phyloP scores from a whole-genome alignment of 768 basidiomycete genomes.

The Naganishia onofrii region DNA sequence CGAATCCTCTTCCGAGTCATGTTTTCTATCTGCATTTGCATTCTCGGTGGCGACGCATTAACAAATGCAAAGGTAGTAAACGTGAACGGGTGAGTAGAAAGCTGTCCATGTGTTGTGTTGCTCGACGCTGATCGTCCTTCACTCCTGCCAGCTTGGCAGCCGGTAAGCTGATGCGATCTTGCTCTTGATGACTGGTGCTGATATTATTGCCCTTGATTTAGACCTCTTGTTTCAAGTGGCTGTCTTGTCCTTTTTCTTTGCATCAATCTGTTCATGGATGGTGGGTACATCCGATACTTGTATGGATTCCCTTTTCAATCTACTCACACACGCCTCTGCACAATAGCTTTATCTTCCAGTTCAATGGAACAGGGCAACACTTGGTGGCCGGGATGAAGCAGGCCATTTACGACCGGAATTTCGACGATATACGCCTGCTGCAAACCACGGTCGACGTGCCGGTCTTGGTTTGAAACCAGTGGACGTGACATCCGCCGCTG shows the following conservation, averaged over 20 bases:
- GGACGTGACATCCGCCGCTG: background rate
- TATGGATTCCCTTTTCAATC: background rate
- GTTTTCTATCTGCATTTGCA: slow-evolving; percentile 1
- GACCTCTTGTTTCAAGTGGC: slow-evolving; percentile 21
- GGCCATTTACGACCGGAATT: background rate
- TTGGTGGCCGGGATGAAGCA: background rate
- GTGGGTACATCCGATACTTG: background rate
- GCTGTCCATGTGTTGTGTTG: background rate
- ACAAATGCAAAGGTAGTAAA: background rate
- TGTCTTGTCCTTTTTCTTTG: slow-evolving; percentile 20
- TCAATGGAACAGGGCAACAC: slow-evolving; percentile 13
- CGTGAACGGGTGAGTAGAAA: slow-evolving; percentile 18
- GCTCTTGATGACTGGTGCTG: no score
- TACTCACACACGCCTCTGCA: background rate
- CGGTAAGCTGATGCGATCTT: background rate
- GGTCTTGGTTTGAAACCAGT: background rate
- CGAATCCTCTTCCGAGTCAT: slow-evolving; percentile 13
- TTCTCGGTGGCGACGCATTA: background rate
- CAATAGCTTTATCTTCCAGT: slow-evolving; percentile 28
- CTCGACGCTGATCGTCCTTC: background rate
- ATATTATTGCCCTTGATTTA: background rate
- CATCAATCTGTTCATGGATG: slow-evolving; percentile 25
- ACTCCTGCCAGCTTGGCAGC: background rate
- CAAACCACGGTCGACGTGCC: slow-evolving; percentile 7
- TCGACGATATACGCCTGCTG: slow-evolving; percentile 7